Percentiles rank a stretch among this genome's conserved stretches.
These are phyloP conservation scores for Ceratobasidium sp. DNA, from an alignment of 1,284 basidiomycete species.

Conservation along the genomic window DNA sequence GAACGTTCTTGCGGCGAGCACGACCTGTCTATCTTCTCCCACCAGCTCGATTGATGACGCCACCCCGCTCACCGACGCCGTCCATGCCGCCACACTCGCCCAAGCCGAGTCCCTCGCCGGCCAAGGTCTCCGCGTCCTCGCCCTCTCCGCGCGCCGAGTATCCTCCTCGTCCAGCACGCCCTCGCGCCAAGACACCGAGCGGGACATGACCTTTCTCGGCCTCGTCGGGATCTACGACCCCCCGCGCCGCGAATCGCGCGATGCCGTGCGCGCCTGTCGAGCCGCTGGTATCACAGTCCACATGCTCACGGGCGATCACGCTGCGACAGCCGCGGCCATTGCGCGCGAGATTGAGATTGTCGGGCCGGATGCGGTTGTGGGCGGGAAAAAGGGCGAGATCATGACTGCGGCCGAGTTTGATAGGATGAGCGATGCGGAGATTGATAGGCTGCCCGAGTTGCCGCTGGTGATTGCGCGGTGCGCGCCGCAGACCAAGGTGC, in stretches of 20 bases:
- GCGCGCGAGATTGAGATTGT: slow-evolving; percentile 73
- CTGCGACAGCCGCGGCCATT: slow-evolving; percentile 63
- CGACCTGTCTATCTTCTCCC: slow-evolving; percentile 16
- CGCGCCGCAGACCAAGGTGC: slow-evolving; percentile 63
- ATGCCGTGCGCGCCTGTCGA: slow-evolving; percentile 78
- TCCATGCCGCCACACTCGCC: slow-evolving; percentile 61
- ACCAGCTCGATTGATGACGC: slow-evolving; percentile 50
- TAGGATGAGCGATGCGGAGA: slow-evolving; percentile 69
- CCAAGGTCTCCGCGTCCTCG: slow-evolving; percentile 67
- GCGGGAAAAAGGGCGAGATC: slow-evolving; percentile 77
- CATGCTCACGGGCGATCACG: slow-evolving; percentile 58
- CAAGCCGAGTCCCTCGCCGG: slow-evolving; percentile 68
- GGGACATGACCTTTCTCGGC: slow-evolving; percentile 70
- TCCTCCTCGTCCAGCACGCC: slow-evolving; percentile 24
- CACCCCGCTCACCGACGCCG: slow-evolving; percentile 54
- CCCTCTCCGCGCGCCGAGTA: slow-evolving; percentile 58
- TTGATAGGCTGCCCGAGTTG: slow-evolving; percentile 66
- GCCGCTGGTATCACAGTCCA: slow-evolving; percentile 49
- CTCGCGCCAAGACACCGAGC: slow-evolving; percentile 68
- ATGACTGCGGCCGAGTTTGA: slow-evolving; percentile 75
- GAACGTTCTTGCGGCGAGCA: slow-evolving; percentile 38
- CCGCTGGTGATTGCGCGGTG: slow-evolving; percentile 73
- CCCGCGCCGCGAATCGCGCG: slow-evolving; percentile 68
- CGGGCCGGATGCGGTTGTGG: slow-evolving; percentile 71
- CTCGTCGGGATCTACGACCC: slow-evolving; percentile 78